Evolutionary conservation across 371 early-diverging fungal species (phyloP).

Genomic region (Mortierella sp.): DNA sequence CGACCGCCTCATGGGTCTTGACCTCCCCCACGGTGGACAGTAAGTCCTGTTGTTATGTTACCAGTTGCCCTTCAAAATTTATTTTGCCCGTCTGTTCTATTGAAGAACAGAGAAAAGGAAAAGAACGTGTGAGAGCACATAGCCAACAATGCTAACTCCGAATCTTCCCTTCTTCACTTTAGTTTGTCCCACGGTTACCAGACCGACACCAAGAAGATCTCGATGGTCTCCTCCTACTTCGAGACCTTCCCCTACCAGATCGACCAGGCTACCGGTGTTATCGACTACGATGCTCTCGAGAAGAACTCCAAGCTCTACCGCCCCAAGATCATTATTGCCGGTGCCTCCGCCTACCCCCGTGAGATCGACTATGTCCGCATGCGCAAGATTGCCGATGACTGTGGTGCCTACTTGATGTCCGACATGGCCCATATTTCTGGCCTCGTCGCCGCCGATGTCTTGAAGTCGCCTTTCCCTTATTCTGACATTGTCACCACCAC

Average conservation of each 20-base stretch:
- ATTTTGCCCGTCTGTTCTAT: background rate
- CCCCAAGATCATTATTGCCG: constrained; percentile 99
- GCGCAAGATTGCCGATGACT: constrained; percentile 89
- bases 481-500: constrained; percentile 99
- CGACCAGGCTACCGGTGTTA: constrained; percentile 90
- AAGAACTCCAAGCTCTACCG: constrained; percentile 90
- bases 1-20: constrained; percentile 99
- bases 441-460: constrained; percentile 90
- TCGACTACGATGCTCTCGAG: constrained; percentile 97
- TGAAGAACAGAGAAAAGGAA: background rate
- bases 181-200: constrained; percentile 99
- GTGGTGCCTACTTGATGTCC: constrained; percentile 95
- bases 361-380: constrained; percentile 97
- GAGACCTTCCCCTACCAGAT: constrained; percentile 98
- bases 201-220: constrained; percentile 98
- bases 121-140: background rate
- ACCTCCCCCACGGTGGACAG: constrained; percentile 99
- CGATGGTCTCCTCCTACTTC: constrained; percentile 97
- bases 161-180: background rate
- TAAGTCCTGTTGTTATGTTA: constrained; percentile 63
- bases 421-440: constrained; percentile 99
- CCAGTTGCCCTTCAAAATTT: background rate
- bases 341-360: constrained; percentile 97
- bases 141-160: background rate
- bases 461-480: constrained; percentile 94